Percentiles rank a stretch among this genome's conserved stretches.
Evolutionary conservation across 1,284 basidiomycete species (phyloP).

Genomic region (Bjerkandera adusta): DNA sequence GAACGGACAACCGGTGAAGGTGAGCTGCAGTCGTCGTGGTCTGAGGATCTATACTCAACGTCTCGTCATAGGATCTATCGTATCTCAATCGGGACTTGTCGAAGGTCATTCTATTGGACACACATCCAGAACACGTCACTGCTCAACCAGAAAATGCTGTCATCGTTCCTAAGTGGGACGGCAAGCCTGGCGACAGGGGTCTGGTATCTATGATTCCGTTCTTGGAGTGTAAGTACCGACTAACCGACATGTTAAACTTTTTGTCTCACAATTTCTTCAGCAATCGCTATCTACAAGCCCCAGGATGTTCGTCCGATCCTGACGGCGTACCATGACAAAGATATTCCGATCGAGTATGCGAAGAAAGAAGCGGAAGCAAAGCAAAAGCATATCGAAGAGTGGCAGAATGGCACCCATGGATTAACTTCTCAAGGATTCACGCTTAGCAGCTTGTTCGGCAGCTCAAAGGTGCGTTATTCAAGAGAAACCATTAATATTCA

Average conservation of each 20-base stretch:
- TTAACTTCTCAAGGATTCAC: constrained; percentile 46
- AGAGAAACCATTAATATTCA: background rate
- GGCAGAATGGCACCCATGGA: constrained; percentile 60
- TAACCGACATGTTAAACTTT: background rate
- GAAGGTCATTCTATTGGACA: constrained; percentile 90
- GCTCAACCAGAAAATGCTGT: constrained; percentile 92
- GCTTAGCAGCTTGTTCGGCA: constrained; percentile 64
- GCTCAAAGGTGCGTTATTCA: constrained; percentile 26
- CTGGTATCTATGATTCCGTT: constrained; percentile 93
- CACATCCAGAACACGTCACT: constrained; percentile 72
- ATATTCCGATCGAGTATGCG: constrained; percentile 89
- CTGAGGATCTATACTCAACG: background rate
- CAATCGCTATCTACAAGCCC: constrained; percentile 84
- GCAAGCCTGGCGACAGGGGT: constrained; percentile 75
- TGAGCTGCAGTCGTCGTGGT: constrained; percentile 23
- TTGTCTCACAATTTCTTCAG: constrained; percentile 44
- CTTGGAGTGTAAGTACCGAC: constrained; percentile 78
- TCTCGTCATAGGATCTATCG: constrained; percentile 70
- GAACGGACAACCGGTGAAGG: constrained; percentile 82
- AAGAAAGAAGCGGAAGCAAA: constrained; percentile 84
- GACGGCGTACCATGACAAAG: constrained; percentile 81
- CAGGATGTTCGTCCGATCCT: constrained; percentile 87
- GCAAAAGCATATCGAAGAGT: constrained; percentile 76
- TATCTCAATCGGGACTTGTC: constrained; percentile 92
- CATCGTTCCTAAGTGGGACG: constrained; percentile 86